Base-by-base conservation (phyloP, 192 early-diverging fungal species). In the Diversispora eburnea region DNA sequence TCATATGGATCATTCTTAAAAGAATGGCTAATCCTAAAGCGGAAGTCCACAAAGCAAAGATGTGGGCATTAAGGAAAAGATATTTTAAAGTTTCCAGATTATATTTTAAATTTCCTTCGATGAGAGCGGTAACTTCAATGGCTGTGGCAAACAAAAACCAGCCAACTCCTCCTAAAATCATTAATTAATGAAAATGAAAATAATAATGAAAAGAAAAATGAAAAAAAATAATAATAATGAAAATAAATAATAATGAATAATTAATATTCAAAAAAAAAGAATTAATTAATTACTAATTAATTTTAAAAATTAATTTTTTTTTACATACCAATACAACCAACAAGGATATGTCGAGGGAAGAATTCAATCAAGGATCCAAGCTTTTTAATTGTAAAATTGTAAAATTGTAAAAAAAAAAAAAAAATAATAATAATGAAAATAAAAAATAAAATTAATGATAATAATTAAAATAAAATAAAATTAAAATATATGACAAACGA, bases 111-210 rank as follows among this genome's bases (percentile, higher is more conserved):
- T 63, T 67, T n/a, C 57, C 77, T 17, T 85, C 79, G 4, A 95
- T 63, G 61, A 83, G 78, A 1, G 89, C 87, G 0, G 93, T 90
- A 5, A 98, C 91, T 79, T 99, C 97, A 22, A 99, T 81, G 19
- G 89, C 97, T 0, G 97, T 99, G 54, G 91, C 84, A 8, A 99
- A 67, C 72, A 99, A 76, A 78, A 99, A 99, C 87, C 93, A 94
- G 41, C 95, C 94, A 19, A 97, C 94, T 49, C 95, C 95, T 66
- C 83, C 67, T 76, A 61, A 54, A 33, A 33, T 33, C 25, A 33
- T 33, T 33, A 33, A 33, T 33, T 33, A 33, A 33, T 33, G 25
- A 33, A 33, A 33, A 33, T 33, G 2, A 2, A 33, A 33, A 33
- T 33, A 33, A 33, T 33, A 33, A 33, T 33, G 25, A 33, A 33